Percentiles rank a stretch among this genome's conserved stretches.
phyloP scores from a whole-genome alignment of 495 filamentous ascomycete genomes.

The Lentithecium fluviatile region DNA sequence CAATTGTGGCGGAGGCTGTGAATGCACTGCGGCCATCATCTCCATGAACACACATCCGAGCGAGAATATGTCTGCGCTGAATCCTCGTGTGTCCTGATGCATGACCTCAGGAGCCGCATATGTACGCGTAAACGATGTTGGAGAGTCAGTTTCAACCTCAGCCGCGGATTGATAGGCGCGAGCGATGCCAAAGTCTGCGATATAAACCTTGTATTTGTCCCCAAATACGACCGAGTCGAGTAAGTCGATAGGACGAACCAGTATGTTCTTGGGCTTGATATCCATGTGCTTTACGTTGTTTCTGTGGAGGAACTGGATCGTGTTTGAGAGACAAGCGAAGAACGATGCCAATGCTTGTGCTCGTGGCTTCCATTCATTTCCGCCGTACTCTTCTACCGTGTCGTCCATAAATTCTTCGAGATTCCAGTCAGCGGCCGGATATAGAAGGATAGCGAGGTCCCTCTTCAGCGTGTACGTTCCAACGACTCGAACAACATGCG shows the following conservation, averaged over 20 bases:
- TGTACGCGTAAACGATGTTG: neutral
- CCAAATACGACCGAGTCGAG: neutral
- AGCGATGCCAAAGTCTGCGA: constrained; percentile 8
- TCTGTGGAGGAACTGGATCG: constrained; percentile 10
- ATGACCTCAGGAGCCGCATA: constrained; percentile 14
- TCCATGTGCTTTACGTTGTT: constrained; percentile 23
- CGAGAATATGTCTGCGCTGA: constrained; percentile 18
- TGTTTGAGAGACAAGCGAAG: constrained; percentile 9
- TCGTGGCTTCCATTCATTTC: neutral
- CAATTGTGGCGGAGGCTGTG: neutral
- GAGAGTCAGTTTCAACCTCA: constrained; percentile 31
- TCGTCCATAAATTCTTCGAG: constrained; percentile 13
- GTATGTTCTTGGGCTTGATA: constrained; percentile 30
- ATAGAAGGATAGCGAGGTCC: constrained; percentile 19
- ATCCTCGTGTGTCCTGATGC: neutral
- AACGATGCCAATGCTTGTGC: constrained; percentile 1
- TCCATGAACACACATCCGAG: constrained; percentile 19
- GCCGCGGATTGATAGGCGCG: neutral
- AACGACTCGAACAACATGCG: constrained; percentile 22
- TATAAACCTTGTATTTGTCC: neutral
- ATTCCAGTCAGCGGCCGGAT: constrained; percentile 18
- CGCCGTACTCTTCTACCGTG: neutral
- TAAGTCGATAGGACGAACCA: constrained; percentile 4
- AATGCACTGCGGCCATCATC: neutral
- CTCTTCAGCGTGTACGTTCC: constrained; percentile 17